Evolutionary conservation across 768 basidiomycete genomes (phyloP).

Genomic region (Porphyrellus cyaneotinctus): DNA sequence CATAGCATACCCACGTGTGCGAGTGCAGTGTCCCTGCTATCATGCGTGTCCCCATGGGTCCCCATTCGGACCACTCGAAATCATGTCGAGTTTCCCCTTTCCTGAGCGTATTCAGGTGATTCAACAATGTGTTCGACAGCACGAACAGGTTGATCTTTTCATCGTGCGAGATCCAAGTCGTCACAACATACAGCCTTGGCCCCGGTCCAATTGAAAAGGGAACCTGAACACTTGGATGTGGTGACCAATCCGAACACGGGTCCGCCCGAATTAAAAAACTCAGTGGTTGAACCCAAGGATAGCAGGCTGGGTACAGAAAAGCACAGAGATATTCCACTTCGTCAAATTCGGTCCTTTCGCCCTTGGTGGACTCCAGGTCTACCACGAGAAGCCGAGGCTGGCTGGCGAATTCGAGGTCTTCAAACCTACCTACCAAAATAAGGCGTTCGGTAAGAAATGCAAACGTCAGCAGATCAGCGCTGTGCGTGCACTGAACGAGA

Average conservation of each 20-base stretch:
- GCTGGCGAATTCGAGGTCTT: constrained; percentile 17
- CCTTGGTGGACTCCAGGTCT: constrained; percentile 35
- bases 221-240: constrained; percentile 30
- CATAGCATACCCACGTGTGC: constrained; percentile 55
- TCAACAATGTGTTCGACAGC: constrained; percentile 36
- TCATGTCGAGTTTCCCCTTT: constrained; percentile 14
- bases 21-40: constrained; percentile 35
- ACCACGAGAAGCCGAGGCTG: constrained; percentile 36
- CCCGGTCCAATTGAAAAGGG: constrained; percentile 45
- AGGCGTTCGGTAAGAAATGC: constrained; percentile 40
- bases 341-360: constrained; percentile 27
- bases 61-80: constrained; percentile 53
- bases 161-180: constrained; percentile 36
- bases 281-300: constrained; percentile 24
- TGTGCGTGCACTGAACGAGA: constrained; percentile 22
- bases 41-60: constrained; percentile 44
- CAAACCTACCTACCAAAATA: constrained; percentile 35
- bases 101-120: constrained; percentile 19
- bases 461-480: constrained; percentile 37
- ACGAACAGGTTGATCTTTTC: constrained; percentile 41
- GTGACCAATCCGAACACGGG: constrained; percentile 46
- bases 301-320: constrained; percentile 42
- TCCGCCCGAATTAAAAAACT: constrained; percentile 49
- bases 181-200: constrained; percentile 46
- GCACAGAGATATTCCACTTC: constrained; percentile 33